These are phyloP conservation scores for Podospora fimiseda DNA, from an alignment of 495 filamentous ascomycete species.

Conservation along the genomic window DNA sequence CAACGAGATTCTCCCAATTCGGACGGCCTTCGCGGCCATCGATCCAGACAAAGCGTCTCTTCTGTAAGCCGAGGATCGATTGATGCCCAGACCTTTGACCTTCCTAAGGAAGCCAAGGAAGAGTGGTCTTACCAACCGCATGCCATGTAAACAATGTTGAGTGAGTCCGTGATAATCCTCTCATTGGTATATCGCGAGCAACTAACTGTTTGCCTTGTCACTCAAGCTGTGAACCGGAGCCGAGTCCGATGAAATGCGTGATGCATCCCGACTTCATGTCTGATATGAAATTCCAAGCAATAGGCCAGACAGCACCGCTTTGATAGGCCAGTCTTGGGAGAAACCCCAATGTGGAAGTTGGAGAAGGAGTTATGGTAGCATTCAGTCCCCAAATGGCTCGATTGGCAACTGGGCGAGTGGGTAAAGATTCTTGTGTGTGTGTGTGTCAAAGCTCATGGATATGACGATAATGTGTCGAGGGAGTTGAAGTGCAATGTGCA, in stretches of 20 bases:
- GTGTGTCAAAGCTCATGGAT: too few species aligned
- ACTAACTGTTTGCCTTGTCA: neutral
- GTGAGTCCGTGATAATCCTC: neutral
- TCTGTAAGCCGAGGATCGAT: conserved; percentile 7
- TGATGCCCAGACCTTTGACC: conserved; percentile 1
- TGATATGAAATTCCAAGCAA: neutral
- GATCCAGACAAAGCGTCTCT: neutral
- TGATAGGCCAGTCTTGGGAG: too few species aligned
- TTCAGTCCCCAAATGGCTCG: too few species aligned
- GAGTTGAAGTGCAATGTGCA: neutral
- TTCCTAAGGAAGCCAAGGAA: neutral
- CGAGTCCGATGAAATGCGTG: too few species aligned
- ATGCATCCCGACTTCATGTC: neutral
- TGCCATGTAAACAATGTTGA: conserved; percentile 4
- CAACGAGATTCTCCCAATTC: neutral
- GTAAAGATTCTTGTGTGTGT: too few species aligned
- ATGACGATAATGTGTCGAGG: neutral
- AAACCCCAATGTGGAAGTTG: too few species aligned
- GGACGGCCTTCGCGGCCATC: neutral
- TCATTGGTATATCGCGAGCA: neutral
- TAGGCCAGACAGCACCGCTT: neutral
- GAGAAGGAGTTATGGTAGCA: too few species aligned
- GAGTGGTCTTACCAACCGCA: conserved; percentile 8
- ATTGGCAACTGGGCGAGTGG: too few species aligned
- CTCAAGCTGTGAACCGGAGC: too few species aligned